phyloP scores from a whole-genome alignment of 2,329 filamentous ascomycete species.

The Acephala macrosclerotiorum region DNA sequence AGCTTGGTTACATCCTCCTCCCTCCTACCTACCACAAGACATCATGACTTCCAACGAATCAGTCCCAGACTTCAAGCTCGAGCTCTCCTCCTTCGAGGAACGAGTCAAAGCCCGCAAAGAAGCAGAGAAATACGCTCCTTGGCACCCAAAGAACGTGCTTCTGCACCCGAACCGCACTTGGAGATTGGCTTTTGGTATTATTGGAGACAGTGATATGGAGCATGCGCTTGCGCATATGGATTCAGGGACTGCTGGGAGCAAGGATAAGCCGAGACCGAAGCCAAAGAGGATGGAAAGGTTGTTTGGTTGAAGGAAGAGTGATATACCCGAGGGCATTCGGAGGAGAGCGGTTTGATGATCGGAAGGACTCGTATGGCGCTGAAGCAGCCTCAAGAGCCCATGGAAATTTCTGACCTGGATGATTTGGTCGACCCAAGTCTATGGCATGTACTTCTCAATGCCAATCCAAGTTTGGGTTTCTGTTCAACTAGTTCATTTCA shows the following conservation, averaged over 20 bases:
- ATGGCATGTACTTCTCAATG: not conserved
- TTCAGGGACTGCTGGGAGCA: slow-evolving; percentile 19
- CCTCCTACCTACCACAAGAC: not conserved
- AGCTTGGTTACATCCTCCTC: not conserved
- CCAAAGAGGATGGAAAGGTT: slow-evolving; percentile 7
- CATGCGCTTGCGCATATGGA: slow-evolving; percentile 24
- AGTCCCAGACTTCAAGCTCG: slow-evolving; percentile 6
- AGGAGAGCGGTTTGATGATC: not conserved
- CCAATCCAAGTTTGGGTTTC: not conserved
- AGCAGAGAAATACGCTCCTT: slow-evolving; percentile 26
- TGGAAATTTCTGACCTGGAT: too few species aligned
- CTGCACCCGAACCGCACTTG: slow-evolving; percentile 21
- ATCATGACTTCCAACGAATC: not conserved
- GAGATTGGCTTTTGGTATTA: slow-evolving; percentile 22
- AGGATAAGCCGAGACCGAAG: slow-evolving; percentile 24
- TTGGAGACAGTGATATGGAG: slow-evolving; percentile 22
- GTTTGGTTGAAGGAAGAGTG: not conserved
- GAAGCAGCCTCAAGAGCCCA: too few species aligned
- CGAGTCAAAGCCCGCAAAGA: slow-evolving; percentile 11
- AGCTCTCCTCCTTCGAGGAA: slow-evolving; percentile 12
- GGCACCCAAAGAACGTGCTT: slow-evolving; percentile 22
- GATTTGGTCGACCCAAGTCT: too few species aligned
- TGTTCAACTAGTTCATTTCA: too few species aligned
- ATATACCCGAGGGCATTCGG: not conserved
- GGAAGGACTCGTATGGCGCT: not conserved